phyloP scores from a whole-genome alignment of 306 rosid species.

The Vachellia collinsii region DNA sequence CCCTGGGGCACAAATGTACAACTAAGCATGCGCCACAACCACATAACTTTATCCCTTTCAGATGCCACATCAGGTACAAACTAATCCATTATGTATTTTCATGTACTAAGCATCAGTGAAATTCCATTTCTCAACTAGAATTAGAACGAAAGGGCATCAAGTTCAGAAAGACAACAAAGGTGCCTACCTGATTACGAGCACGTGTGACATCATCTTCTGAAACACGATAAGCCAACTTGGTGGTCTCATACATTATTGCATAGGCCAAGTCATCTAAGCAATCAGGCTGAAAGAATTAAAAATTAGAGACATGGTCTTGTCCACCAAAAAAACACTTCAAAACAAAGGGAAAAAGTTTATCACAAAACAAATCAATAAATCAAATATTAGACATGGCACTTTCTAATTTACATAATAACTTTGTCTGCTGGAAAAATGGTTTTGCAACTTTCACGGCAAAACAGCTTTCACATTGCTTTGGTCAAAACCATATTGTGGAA shows the following conservation, averaged over 20 bases:
- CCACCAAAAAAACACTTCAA: background rate
- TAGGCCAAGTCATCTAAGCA: slow-evolving; percentile 79
- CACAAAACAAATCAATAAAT: background rate
- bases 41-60: background rate
- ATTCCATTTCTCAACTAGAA: background rate
- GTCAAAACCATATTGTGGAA: background rate
- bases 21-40: background rate
- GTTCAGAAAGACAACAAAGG: slow-evolving; percentile 1
- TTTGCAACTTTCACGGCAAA: background rate
- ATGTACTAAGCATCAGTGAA: background rate
- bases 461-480: background rate
- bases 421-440: background rate
- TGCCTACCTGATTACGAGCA: slow-evolving; percentile 84
- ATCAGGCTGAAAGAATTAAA: slow-evolving; percentile 60
- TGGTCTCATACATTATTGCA: slow-evolving; percentile 82
- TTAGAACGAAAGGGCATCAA: background rate
- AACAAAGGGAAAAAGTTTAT: background rate
- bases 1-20: background rate
- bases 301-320: background rate
- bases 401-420: background rate
- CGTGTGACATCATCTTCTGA: slow-evolving; percentile 83
- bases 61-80: background rate
- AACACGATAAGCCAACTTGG: slow-evolving; percentile 80
- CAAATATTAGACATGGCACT: background rate
- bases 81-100: background rate